Conservation (phyloP, 2,329 filamentous ascomycete genomes). For the Botrytis deweyae region DNA sequence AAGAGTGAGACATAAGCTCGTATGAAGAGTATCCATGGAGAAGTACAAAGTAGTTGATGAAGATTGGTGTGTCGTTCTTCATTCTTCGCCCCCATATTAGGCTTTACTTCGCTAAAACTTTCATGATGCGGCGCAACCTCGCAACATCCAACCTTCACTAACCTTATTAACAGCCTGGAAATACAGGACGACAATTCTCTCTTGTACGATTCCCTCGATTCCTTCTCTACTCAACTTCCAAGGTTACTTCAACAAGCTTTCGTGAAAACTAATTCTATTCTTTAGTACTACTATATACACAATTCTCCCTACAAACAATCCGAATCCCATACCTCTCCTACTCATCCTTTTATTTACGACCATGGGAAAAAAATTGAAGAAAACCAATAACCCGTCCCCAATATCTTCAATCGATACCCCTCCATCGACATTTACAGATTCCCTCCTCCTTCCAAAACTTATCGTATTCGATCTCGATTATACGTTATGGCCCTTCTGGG, state of each 20-base stretch:
- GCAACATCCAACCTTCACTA: too few relatives aligned
- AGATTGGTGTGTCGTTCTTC: too few relatives aligned
- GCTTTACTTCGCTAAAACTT: slow-evolving; percentile 4
- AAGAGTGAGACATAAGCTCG: slow-evolving; percentile 16
- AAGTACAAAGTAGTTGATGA: neutral
- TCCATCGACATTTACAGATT: slow-evolving; percentile 35
- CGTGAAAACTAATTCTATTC: neutral
- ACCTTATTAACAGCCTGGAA: neutral
- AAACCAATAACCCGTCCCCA: slow-evolving; percentile 22
- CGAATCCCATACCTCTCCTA: slow-evolving; percentile 11
- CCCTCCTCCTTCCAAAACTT: slow-evolving; percentile 50
- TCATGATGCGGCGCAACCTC: neutral
- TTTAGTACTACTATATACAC: neutral
- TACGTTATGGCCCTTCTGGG: slow-evolving; percentile 98
- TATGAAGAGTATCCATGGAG: neutral
- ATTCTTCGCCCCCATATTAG: neutral
- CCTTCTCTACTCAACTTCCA: too few relatives aligned
- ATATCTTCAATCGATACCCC: slow-evolving; percentile 25
- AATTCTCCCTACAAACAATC: neutral
- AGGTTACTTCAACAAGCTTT: too few relatives aligned
- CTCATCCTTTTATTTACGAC: slow-evolving; percentile 19
- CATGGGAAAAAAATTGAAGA: slow-evolving; percentile 34
- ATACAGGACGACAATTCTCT: neutral
- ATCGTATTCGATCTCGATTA: slow-evolving; percentile 97
- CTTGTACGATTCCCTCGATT: too few relatives aligned